A percentile compares a stretch with the other conserved stretches of the same genome.
Evolutionary conservation across 208 protist genomes (phyloP).

Genomic region (Leishmania mexicana): DNA sequence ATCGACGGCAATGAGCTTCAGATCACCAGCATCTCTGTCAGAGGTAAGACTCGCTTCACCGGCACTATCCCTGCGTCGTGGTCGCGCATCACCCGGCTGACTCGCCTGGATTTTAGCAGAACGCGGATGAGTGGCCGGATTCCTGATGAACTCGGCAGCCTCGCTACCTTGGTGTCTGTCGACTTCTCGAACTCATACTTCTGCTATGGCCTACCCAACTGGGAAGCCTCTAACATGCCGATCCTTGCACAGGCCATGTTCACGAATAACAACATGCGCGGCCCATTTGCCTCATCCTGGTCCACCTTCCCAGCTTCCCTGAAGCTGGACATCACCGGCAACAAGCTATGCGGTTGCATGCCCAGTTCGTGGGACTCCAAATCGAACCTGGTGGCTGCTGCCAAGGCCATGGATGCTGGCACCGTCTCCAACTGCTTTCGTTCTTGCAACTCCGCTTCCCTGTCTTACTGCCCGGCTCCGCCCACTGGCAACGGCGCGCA

Average conservation of each 20-base stretch:
- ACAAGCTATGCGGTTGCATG: slow-evolving; percentile 32
- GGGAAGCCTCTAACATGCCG: slow-evolving; percentile 21
- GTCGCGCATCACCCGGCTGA: slow-evolving; percentile 15
- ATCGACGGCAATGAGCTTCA: slow-evolving; percentile 11
- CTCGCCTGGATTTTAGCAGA: slow-evolving; percentile 17
- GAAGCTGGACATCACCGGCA: slow-evolving; percentile 21
- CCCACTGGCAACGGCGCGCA: not conserved
- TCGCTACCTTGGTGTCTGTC: slow-evolving; percentile 6
- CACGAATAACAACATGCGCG: slow-evolving; percentile 29
- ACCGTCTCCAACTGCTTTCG: slow-evolving; percentile 13
- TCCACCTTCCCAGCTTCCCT: slow-evolving; percentile 20
- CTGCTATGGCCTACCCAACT: slow-evolving; percentile 33
- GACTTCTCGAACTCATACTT: slow-evolving; percentile 24
- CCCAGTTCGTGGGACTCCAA: slow-evolving; percentile 17
- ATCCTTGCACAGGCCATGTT: slow-evolving; percentile 14
- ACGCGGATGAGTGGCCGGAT: slow-evolving; percentile 15
- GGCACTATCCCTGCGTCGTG: slow-evolving; percentile 25
- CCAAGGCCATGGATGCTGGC: slow-evolving; percentile 20
- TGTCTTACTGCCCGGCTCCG: slow-evolving; percentile 16
- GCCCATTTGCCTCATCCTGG: slow-evolving; percentile 28
- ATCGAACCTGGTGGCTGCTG: slow-evolving; percentile 14
- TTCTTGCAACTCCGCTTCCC: slow-evolving; percentile 9
- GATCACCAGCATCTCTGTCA: slow-evolving; percentile 19
- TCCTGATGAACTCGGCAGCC: slow-evolving; percentile 7
- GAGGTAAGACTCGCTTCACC: slow-evolving; percentile 22